A percentile compares a stretch with the other conserved stretches of the same genome.
These are phyloP conservation scores for Epichloe brachyelytri DNA, from an alignment of 2,329 filamentous ascomycete species.

Conservation along the genomic window DNA sequence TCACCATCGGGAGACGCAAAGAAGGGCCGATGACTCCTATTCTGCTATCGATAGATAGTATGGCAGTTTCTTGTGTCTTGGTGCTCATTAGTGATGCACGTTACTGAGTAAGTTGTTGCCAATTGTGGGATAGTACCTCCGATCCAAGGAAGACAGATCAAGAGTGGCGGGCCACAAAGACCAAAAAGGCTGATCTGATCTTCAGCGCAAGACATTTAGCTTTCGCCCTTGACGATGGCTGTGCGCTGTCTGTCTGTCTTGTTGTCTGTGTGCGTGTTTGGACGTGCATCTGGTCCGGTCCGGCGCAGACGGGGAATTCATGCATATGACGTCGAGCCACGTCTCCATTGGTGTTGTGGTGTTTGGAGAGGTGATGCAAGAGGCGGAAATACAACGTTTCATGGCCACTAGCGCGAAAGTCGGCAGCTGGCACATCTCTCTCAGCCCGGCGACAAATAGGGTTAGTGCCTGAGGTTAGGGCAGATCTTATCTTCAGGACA, in stretches of 20 bases:
- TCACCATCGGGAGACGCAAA: too few relatives aligned
- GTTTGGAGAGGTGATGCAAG: constrained; percentile 1
- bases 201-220: not conserved
- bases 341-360: not conserved
- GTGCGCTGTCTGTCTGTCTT: not conserved
- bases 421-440: not conserved
- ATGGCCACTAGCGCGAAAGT: constrained; percentile 2
- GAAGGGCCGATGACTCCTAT: too few relatives aligned
- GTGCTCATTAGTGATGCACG: too few relatives aligned
- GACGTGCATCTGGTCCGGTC: too few relatives aligned
- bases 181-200: not conserved
- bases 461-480: not conserved
- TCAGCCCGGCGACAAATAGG: not conserved
- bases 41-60: too few relatives aligned
- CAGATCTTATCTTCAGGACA: not conserved
- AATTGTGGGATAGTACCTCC: not conserved
- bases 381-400: constrained; percentile 11
- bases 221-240: not conserved
- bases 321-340: not conserved
- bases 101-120: too few relatives aligned
- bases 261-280: too few relatives aligned
- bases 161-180: not conserved
- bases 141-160: too few relatives aligned
- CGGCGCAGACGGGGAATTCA: too few relatives aligned
- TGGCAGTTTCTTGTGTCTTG: too few relatives aligned